These are phyloP conservation scores for Candida maltosa DNA, from an alignment of 805 yeast genomes.

Conservation along the genomic window DNA sequence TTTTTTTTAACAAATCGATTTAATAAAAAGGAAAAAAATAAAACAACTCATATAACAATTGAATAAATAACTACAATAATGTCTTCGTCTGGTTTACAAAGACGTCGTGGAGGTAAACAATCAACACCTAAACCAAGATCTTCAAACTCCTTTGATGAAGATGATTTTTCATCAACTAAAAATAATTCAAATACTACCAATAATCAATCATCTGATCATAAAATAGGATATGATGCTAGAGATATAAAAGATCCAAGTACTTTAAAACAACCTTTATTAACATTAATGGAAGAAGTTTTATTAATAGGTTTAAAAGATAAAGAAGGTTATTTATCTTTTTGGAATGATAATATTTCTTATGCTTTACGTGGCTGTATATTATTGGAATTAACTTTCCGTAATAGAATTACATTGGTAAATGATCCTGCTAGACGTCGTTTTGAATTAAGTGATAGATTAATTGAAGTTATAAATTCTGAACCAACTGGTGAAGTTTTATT, in stretches of 20 bases:
- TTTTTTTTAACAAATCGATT: no score
- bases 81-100: slow-evolving; percentile 58
- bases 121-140: slow-evolving; percentile 16
- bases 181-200: slow-evolving; percentile 13
- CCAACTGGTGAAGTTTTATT: slow-evolving; percentile 93
- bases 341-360: slow-evolving; percentile 97
- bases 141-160: slow-evolving; percentile 22
- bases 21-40: no score
- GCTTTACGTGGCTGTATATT: slow-evolving; percentile 93
- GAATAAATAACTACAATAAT: slow-evolving; percentile 10
- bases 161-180: slow-evolving; percentile 13
- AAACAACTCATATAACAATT: no score
- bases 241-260: slow-evolving; percentile 46
- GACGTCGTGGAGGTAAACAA: slow-evolving; percentile 55
- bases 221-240: slow-evolving; percentile 78
- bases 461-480: slow-evolving; percentile 80
- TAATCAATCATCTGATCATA: slow-evolving; percentile 49
- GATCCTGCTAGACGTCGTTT: slow-evolving; percentile 90
- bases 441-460: slow-evolving; percentile 80
- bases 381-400: slow-evolving; percentile 88
- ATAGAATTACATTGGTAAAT: slow-evolving; percentile 81
- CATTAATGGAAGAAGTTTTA: slow-evolving; percentile 94
- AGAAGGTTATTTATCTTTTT: slow-evolving; percentile 93
- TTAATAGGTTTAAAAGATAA: slow-evolving; percentile 91
- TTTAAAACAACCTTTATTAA: slow-evolving; percentile 62